Evolutionary conservation across 2,329 filamentous ascomycete species (phyloP).

Genomic region (Metarhizium sp.): DNA sequence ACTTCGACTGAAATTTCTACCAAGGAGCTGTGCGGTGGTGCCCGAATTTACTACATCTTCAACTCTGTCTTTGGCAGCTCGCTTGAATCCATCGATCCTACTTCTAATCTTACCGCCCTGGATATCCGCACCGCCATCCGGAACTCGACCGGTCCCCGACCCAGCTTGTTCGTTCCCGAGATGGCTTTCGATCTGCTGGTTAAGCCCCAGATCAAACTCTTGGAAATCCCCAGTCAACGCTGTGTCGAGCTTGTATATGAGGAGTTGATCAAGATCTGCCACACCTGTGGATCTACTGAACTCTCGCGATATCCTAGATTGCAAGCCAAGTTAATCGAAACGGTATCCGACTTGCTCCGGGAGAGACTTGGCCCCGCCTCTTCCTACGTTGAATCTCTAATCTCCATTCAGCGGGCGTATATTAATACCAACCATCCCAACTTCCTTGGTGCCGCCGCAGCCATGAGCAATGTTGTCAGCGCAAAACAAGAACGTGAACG

Average conservation of each 20-base stretch:
- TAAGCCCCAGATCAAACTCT: constrained; percentile 95
- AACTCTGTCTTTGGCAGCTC: constrained; percentile 98
- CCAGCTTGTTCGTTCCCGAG: constrained; percentile 93
- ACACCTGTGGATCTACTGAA: constrained; percentile 94
- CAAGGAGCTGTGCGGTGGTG: constrained; percentile 91
- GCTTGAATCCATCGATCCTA: constrained; percentile 91
- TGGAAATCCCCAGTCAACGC: constrained; percentile 89
- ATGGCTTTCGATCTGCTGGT: constrained; percentile 95
- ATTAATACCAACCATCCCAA: constrained; percentile 99
- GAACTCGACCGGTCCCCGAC: constrained; percentile 92
- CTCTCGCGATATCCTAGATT: constrained; percentile 84
- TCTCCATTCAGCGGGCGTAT: constrained; percentile 94
- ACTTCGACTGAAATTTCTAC: constrained; percentile 98
- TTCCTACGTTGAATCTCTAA: constrained; percentile 88
- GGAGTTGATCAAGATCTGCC: constrained; percentile 98
- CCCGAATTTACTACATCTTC: constrained; percentile 97
- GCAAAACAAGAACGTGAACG: constrained; percentile 93
- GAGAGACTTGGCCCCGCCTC: constrained; percentile 87
- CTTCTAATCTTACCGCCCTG: constrained; percentile 83
- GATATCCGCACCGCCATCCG: constrained; percentile 96
- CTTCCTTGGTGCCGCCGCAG: constrained; percentile 90
- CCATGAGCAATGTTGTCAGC: constrained; percentile 93
- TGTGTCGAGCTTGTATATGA: constrained; percentile 98
- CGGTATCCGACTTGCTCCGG: constrained; percentile 88
- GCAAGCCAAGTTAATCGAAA: constrained; percentile 95